These are phyloP conservation scores for Leptographium galeiforme DNA, from an alignment of 2,329 filamentous ascomycete genomes.

Conservation along the genomic window DNA sequence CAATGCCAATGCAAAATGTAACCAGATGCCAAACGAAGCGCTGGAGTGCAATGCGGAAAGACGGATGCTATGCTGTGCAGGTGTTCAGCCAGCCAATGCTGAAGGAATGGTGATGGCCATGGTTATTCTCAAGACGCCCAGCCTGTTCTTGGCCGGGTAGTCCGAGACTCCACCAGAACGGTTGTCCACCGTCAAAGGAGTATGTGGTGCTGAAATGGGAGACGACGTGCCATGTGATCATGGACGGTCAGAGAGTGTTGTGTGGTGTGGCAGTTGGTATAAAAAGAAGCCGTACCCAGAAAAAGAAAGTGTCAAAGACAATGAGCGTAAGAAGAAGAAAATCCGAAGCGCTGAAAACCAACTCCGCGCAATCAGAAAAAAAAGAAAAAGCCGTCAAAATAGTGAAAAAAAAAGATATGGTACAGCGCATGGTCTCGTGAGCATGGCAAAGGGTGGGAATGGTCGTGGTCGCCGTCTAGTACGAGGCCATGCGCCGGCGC, in stretches of 20 bases:
- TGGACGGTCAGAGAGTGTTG: neutral
- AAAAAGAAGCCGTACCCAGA: neutral
- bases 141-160: too few relatives aligned
- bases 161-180: too few relatives aligned
- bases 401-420: neutral
- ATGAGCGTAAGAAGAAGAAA: neutral
- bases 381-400: neutral
- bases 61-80: neutral
- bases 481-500: slow-evolving; percentile 48
- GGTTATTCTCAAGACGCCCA: neutral
- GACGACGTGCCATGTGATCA: too few relatives aligned
- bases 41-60: neutral
- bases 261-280: neutral
- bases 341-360: neutral
- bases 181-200: too few relatives aligned
- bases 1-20: neutral
- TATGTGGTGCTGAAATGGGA: too few relatives aligned
- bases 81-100: neutral
- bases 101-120: neutral
- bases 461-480: slow-evolving; percentile 15
- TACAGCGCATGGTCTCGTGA: neutral
- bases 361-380: neutral
- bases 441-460: neutral
- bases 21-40: neutral
- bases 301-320: neutral